Evolutionary conservation across 257 asterid species (phyloP), one percentile per base, ranked within the genome.

Genomic region (Leptodermis oblonga): DNA sequence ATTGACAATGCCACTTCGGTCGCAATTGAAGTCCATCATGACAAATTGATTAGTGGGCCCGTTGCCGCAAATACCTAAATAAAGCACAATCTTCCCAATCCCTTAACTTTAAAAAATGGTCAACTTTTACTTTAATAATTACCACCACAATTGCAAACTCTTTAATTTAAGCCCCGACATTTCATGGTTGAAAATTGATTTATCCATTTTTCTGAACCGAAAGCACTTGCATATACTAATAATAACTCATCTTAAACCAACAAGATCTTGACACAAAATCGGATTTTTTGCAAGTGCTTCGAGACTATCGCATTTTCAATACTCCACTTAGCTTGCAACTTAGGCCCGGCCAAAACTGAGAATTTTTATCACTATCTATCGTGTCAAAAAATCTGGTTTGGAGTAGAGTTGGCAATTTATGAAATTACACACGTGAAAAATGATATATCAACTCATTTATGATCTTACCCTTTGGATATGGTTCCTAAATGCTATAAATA

Each of bases 251-350:
- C 10, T 3, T 15, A 59, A 12, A 33, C 70, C 70, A 65, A n/a
- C 71, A 28, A 33, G 28, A 31, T 33, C 20, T n/a, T 30, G 71
- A 67, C 71, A 31, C 33, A 15, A 37, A 31, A 49, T 23, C 3
- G 70, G 70, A 30, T 52, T 66, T 66, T 66, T 61, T 1, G 1
- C 9, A 43, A 65, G 70, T 65, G 70, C 55, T 28, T 15, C 3
- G 31, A 18, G 60, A n/a, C 23, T 13, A 22, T 28, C 41, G 37
- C 17, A 23, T 23, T 22, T 41, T n/a, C 18, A 22, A 5, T 8
- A 12, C 20, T 63, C 52, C 68, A 41, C 34, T 63, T 17, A 41
- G 22, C 18, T 39, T 20, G n/a, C 25, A 7, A 46, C 30, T 34
- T 36, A 18, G 69, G 26, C 26, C 34, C 41, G 39, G 41, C 56